phyloP scores from a whole-genome alignment of 495 filamentous ascomycete genomes.

The Terfezia claveryi region DNA sequence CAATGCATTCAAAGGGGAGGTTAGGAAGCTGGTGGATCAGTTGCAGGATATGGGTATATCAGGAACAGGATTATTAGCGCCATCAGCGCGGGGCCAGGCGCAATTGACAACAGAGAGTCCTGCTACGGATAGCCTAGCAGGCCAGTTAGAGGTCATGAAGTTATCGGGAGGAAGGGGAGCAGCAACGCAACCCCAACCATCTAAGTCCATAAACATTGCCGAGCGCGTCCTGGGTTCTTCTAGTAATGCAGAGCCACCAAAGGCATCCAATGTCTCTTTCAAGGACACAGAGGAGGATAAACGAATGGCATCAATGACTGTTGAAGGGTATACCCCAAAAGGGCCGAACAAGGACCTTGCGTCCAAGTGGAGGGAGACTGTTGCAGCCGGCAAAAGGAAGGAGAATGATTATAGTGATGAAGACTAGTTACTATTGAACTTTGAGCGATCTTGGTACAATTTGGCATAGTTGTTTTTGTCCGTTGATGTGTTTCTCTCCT shows the following conservation, averaged over 20 bases:
- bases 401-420: background rate
- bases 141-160: too few species aligned
- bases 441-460: too few species aligned
- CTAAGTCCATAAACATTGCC: background rate
- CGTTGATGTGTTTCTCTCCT: too few species aligned
- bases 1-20: background rate
- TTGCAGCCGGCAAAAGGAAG: background rate
- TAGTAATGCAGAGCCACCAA: too few species aligned
- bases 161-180: too few species aligned
- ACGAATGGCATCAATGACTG: background rate
- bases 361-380: conserved; percentile 27
- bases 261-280: background rate
- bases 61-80: background rate
- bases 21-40: conserved; percentile 3
- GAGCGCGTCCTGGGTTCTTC: background rate
- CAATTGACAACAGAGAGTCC: background rate
- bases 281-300: background rate
- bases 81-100: background rate
- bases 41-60: conserved; percentile 1
- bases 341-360: conserved; percentile 24
- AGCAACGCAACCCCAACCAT: too few species aligned
- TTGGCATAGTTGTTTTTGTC: too few species aligned
- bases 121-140: background rate
- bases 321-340: background rate
- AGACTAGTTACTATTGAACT: background rate